Base-by-base conservation (phyloP, 495 filamentous ascomycete species). In the Penicillium maclennaniae region DNA sequence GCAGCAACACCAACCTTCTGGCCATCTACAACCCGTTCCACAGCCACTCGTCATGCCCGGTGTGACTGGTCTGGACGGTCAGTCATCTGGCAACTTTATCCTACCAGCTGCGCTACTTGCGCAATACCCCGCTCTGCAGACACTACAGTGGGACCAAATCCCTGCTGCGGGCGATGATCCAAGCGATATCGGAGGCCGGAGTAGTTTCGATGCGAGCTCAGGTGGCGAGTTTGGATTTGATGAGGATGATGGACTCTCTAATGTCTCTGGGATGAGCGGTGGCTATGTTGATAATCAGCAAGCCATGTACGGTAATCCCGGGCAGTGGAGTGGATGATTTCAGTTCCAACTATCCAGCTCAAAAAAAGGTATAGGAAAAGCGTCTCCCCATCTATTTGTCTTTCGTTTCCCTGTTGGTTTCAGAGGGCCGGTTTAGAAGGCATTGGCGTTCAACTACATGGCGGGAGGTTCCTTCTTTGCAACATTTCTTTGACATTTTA, bases 91-190 rank as follows among this genome's bases (percentile, higher is more conserved):
- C 25, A 77, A 76, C 46, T 89, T 88, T 61, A 73, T 81, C n/a
- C 78, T 97, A 7, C 93, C 93, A 6, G 89, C 87, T 8, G 93
- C 91, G 10, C 70, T 98, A 49, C 75, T 97, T 19, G 87, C 87
- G 15, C 93, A 97, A 60, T 97, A 96, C 65, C 93, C 93, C 12
- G 91, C 88, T 12, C 75, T 98, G 23, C 91, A 90, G 39, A 84
- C 80, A 21, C 76, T 96, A 64, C 87, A 89, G 55, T 96, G 89
- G 90, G 80, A 83, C 25, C 73, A 79, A 36, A 73, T 87, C 53
- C 55, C 71, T 21, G 68, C 69, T 42, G 59, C 55, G 46, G 56
- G 70, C 39, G 80, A 82, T 51, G 86, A 89, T 28, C 83, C 90
- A 4, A 78, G 78, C 44, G 91, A 92, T 41, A 79, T 91, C 17